These are phyloP conservation scores for Fraxinus excelsior DNA, from an alignment of 257 asterid species.

Conservation along the genomic window DNA sequence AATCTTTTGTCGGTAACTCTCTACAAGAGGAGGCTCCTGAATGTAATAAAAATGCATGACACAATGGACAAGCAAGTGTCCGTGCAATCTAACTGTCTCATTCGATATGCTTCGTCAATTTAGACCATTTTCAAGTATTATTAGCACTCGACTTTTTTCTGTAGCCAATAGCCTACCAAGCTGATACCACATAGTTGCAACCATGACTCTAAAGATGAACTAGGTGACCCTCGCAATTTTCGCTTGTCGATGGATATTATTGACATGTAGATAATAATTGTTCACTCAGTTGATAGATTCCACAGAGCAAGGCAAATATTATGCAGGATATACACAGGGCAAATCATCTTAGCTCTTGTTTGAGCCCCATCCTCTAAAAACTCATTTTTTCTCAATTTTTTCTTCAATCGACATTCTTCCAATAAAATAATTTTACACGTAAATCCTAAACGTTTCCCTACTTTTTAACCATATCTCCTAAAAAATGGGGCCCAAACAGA, in stretches of 20 bases:
- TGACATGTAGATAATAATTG: background rate
- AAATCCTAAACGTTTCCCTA: too few species aligned
- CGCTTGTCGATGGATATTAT: background rate
- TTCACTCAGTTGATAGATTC: background rate
- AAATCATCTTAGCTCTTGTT: too few species aligned
- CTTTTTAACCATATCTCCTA: too few species aligned
- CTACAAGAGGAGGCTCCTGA: background rate
- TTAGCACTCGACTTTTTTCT: background rate
- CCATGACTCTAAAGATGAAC: background rate
- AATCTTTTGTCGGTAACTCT: background rate
- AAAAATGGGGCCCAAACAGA: too few species aligned
- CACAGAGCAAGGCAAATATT: background rate
- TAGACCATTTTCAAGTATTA: background rate
- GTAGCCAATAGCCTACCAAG: background rate
- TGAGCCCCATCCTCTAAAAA: too few species aligned
- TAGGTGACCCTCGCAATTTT: background rate
- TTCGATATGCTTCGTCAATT: too few species aligned
- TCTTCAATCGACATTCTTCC: too few species aligned
- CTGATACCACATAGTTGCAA: background rate
- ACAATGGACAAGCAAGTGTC: background rate
- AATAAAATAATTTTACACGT: too few species aligned
- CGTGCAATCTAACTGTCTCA: too few species aligned
- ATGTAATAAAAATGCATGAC: background rate
- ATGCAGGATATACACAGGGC: background rate
- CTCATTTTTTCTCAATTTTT: too few species aligned